Base-by-base conservation (phyloP, 208 protist genomes). In the Vickermania spadyakhi region DNA sequence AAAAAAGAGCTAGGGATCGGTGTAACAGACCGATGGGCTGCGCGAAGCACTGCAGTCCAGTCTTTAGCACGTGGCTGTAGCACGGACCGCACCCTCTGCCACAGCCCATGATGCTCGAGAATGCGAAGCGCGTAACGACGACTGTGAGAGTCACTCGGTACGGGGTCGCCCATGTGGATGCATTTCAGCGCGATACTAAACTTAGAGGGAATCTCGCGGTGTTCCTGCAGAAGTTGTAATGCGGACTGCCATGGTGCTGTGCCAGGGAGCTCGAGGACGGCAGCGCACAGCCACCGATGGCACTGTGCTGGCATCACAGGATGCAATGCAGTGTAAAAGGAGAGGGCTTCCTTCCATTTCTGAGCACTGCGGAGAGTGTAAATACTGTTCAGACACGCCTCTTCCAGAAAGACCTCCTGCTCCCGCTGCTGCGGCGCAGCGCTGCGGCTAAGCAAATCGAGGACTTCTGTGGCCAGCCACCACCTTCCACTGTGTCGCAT, bases 391-490 rank as follows among this genome's bases (percentile, higher is more conserved):
- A 84, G 51, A 52, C 70, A 86, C 0, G 83, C 86, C 11, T 79
- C 70, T 3, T 69, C 21, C 3, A 87, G 62, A 67, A 81, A 75
- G 2, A 60, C 27, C 31, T 89, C 77, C 31, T 90, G 79, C 2
- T 49, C 61, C 11, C 25, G 22, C 26, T 52, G 72, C 4, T 55
- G 65, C n/a, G 79, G 81, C 36, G 62, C 30, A 26, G 59, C 42
- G 22, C 75, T 76, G 2, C 45, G 28, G 0, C 69, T 64, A 26
- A 93, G 61, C 21, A 90, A 70, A 54, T 89, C 80, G 31, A 90
- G 11, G 50, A 93, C 80, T 61, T 93, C 81, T 31, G 69, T 50
- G 22, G 73, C 64, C 21, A 72, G 73, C 76, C 79, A 84, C 83
- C 86, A 93, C 45, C 65, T 54, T 31, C 70, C 75, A 13, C 66